Evolutionary conservation across 176 grass and related monocot species (phyloP), one percentile per base, ranked within the genome.

Genomic region (Rhipidocladum racemiflorum): DNA sequence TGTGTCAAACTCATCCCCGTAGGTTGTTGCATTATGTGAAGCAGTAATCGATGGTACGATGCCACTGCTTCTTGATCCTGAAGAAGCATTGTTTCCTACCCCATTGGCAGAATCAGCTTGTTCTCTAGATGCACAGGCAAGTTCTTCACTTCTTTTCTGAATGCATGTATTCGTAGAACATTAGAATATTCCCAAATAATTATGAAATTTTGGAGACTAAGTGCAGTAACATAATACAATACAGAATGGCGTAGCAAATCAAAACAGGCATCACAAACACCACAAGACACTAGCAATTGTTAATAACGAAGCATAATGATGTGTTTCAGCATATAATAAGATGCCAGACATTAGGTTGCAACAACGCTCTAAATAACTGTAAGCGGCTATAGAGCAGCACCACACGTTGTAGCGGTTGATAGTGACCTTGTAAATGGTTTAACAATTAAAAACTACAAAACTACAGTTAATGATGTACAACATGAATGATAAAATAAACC

Each of bases 1-100:
- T 68, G 91, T 93, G 79, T 87, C 92, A 73, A 89, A 95, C 80
- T 95, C 96, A 72, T 99, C 91, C 48, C 86, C 91, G 88, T 87
- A 90, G 25, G 83, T 63, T 73, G 86, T 84, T 20, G 49, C 61
- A 80, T 73, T 88, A 90, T 89, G 87, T 61, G 87, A 66, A 60
- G 85, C 84, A 91, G 91, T 87, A 86, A 93, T 78, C 25, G 82
- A 78, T 68, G 87, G 82, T 57, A 82, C n/a, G 68, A 75, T 83
- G 68, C 78, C 75, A 76, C 74, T 93, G 54, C 77, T 84, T 89
- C 81, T 89, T 78, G 83, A 79, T 76, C 89, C 92, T 11, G 76
- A 84, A 72, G 65, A 67, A 57, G 56, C 65, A 89, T 63, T 86
- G 50, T 28, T 85, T 77, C 86, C 86, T 60, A 80, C 38, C 25